These are phyloP conservation scores for Leccinum ochraceum DNA, from an alignment of 768 basidiomycete species.

Conservation along the genomic window DNA sequence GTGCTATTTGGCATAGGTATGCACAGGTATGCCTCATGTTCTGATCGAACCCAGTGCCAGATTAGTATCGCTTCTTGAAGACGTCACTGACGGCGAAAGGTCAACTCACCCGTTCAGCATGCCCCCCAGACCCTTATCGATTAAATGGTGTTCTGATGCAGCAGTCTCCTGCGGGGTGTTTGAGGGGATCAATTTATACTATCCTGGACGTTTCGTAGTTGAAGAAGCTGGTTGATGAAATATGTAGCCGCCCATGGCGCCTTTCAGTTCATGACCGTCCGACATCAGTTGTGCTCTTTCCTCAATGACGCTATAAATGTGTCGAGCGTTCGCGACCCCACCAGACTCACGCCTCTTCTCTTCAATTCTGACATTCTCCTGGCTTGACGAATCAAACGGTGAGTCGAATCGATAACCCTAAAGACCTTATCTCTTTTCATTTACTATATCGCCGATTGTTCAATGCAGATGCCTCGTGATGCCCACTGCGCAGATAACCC, in stretches of 20 bases:
- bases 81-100: constrained; percentile 11
- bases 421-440: background rate
- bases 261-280: background rate
- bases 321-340: background rate
- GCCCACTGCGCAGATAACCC: constrained; percentile 9
- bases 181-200: background rate
- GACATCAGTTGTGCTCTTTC: background rate
- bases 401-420: constrained; percentile 1
- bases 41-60: background rate
- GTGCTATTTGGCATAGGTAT: constrained; percentile 1
- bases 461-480: constrained; percentile 16
- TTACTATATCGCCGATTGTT: background rate
- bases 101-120: constrained; percentile 20
- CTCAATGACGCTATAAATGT: constrained; percentile 21
- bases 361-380: constrained; percentile 4
- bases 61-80: constrained; percentile 12
- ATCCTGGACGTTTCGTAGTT: constrained; percentile 2
- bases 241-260: constrained; percentile 21
- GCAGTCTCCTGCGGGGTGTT: constrained; percentile 3
- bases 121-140: constrained; percentile 11
- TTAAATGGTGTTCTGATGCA: constrained; percentile 14
- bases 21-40: constrained; percentile 20
- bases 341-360: background rate
- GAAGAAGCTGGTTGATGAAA: background rate
- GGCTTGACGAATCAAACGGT: constrained; percentile 10